phyloP scores from a whole-genome alignment of 495 filamentous ascomycete genomes.

The Corynascus novoguineensis region DNA sequence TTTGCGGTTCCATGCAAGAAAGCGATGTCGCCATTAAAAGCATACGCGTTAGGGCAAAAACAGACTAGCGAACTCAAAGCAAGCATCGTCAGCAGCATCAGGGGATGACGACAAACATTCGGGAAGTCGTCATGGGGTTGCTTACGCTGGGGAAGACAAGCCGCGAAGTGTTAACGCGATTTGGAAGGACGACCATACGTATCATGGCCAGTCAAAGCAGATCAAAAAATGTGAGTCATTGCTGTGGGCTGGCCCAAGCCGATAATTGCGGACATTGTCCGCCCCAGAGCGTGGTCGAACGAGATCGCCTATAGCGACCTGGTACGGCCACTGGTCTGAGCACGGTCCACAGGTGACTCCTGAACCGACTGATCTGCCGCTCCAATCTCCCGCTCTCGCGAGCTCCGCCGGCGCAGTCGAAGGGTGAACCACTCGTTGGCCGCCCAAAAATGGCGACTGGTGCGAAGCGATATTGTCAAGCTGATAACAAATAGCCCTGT shows the following conservation, averaged over 20 bases:
- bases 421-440: too few species aligned
- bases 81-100: neutral
- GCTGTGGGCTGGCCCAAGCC: neutral
- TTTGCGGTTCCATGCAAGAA: neutral
- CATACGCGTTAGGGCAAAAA: neutral
- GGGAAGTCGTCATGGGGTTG: neutral
- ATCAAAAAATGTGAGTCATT: neutral
- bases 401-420: too few species aligned
- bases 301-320: neutral
- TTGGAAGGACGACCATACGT: constrained; percentile 2
- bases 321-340: neutral
- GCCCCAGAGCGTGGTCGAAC: neutral
- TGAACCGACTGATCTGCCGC: neutral
- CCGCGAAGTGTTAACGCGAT: constrained; percentile 9
- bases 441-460: too few species aligned
- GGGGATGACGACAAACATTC: neutral
- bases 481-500: too few species aligned
- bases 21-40: neutral
- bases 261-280: too few species aligned
- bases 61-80: neutral
- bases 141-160: neutral
- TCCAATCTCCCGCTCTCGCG: too few species aligned
- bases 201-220: neutral
- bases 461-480: too few species aligned
- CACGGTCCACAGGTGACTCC: constrained; percentile 18